Evolutionary conservation across 208 protist genomes (phyloP).

Genomic region (Wallacemonas collosoma): DNA sequence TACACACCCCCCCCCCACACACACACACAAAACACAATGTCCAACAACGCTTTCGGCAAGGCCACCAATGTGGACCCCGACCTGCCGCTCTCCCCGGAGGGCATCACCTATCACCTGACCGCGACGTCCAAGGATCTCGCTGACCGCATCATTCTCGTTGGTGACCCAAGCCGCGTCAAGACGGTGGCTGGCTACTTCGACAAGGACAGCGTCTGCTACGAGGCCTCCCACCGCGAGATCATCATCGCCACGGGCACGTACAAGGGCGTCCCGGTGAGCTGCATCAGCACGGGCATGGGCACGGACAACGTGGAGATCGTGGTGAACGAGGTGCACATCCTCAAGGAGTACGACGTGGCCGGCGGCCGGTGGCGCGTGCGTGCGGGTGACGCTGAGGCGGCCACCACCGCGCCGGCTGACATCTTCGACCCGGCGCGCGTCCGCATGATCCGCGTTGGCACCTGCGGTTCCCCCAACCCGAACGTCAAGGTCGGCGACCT

Average conservation of each 20-base stretch:
- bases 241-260: constrained; percentile 66
- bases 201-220: constrained; percentile 51
- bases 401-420: constrained; percentile 3
- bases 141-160: constrained; percentile 75
- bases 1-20: not conserved
- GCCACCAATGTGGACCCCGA: constrained; percentile 55
- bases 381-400: constrained; percentile 24
- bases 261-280: constrained; percentile 65
- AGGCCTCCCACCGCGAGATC: constrained; percentile 69
- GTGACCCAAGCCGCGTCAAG: constrained; percentile 68
- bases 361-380: constrained; percentile 42
- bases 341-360: constrained; percentile 80
- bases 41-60: constrained; percentile 32
- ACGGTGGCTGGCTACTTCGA: constrained; percentile 60
- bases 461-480: constrained; percentile 62
- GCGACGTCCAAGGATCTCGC: constrained; percentile 48
- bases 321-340: constrained; percentile 70
- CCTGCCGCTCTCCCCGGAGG: constrained; percentile 61
- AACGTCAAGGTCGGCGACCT: constrained; percentile 51
- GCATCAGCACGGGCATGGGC: constrained; percentile 84
- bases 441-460: constrained; percentile 75
- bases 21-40: constrained; percentile 24
- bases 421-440: constrained; percentile 53
- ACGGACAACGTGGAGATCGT: constrained; percentile 82
- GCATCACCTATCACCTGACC: constrained; percentile 68